These are phyloP conservation scores for Talaromyces amestolkiae DNA, from an alignment of 2,329 filamentous ascomycete genomes.

Conservation along the genomic window DNA sequence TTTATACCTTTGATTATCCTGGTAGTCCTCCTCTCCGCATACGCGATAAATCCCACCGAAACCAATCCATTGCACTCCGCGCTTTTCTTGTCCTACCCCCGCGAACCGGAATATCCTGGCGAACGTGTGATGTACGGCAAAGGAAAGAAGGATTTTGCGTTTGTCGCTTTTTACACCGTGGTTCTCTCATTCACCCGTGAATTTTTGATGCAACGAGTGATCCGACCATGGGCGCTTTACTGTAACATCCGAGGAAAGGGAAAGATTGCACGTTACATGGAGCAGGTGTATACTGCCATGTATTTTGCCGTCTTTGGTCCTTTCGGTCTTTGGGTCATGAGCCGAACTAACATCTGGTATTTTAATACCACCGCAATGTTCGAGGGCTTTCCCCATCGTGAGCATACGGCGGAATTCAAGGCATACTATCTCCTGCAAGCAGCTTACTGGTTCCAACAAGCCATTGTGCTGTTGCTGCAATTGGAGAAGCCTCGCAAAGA, in stretches of 20 bases:
- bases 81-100: constrained; percentile 85
- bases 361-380: constrained; percentile 92
- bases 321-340: constrained; percentile 87
- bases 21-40: constrained; percentile 62
- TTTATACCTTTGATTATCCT: constrained; percentile 68
- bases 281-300: constrained; percentile 89
- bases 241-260: constrained; percentile 67
- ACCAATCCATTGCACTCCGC: constrained; percentile 77
- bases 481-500: constrained; percentile 94
- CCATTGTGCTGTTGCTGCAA: constrained; percentile 78
- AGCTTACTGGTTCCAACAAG: constrained; percentile 93
- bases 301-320: constrained; percentile 85
- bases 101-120: constrained; percentile 54
- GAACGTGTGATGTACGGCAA: constrained; percentile 75
- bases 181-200: constrained; percentile 91
- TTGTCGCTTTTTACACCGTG: constrained; percentile 84
- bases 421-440: constrained; percentile 95
- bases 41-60: constrained; percentile 70
- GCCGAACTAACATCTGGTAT: constrained; percentile 87
- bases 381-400: constrained; percentile 78
- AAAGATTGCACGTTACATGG: constrained; percentile 91
- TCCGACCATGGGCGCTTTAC: constrained; percentile 70
- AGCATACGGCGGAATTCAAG: constrained; percentile 80
- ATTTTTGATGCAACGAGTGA: constrained; percentile 88
- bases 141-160: constrained; percentile 79